Conservation (phyloP, 148 eudicot species). For the Camellia sinensis region DNA sequence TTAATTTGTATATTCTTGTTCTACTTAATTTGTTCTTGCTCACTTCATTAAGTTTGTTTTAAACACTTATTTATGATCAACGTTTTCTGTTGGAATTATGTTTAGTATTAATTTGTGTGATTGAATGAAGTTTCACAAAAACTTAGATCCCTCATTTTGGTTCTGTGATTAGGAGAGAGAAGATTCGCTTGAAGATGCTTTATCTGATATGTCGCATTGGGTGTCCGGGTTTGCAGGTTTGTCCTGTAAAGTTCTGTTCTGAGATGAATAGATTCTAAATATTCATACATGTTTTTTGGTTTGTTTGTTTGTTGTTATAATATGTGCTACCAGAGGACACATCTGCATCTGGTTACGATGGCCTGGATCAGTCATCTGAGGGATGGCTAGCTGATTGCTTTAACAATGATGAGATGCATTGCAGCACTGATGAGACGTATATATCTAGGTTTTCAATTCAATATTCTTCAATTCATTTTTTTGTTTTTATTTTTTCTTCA, state of each 20-base stretch:
- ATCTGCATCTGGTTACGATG: conserved; percentile 45
- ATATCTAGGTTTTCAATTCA: background rate
- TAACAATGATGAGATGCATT: conserved; percentile 59
- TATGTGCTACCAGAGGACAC: conserved; percentile 41
- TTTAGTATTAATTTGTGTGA: conserved; percentile 4
- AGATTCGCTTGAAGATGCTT: conserved; percentile 48
- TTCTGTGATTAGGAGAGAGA: conserved; percentile 49
- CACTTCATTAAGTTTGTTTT: background rate
- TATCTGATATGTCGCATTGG: conserved; percentile 61
- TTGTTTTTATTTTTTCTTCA: background rate
- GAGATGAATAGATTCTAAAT: background rate
- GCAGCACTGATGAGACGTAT: conserved; percentile 63
- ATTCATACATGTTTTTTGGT: background rate
- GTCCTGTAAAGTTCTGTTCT: conserved; percentile 10
- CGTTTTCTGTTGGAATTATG: background rate
- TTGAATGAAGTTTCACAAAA: conserved; percentile 2
- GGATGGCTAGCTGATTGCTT: conserved; percentile 92
- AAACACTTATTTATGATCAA: background rate
- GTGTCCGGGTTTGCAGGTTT: conserved; percentile 71
- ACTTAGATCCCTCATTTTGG: conserved; percentile 8
- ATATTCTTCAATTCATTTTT: background rate
- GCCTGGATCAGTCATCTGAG: conserved; percentile 63
- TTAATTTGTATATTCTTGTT: background rate
- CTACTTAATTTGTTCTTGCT: background rate
- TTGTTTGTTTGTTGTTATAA: background rate